phyloP scores from a whole-genome alignment of 129 eudicot species.

The Kitagawia praeruptora region DNA sequence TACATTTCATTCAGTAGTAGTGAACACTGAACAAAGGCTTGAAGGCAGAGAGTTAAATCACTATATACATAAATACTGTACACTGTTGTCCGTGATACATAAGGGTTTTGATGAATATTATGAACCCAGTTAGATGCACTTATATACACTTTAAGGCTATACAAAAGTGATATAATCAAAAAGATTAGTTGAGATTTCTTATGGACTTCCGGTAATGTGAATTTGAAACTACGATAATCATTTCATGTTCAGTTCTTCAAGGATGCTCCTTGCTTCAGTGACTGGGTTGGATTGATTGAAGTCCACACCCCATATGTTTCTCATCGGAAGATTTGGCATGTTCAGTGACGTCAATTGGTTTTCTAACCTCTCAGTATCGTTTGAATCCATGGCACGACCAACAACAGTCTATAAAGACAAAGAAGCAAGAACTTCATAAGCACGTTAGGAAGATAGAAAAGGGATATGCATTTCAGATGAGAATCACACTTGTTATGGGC shows the following conservation, averaged over 20 bases:
- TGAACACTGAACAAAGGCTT: no score
- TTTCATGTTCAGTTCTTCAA: constrained; percentile 29
- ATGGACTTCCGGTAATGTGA: neutral
- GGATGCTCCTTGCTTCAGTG: constrained; percentile 47
- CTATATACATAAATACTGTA: neutral
- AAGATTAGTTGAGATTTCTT: neutral
- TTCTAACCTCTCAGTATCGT: constrained; percentile 24
- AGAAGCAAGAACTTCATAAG: neutral
- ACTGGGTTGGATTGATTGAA: constrained; percentile 41
- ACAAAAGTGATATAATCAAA: neutral
- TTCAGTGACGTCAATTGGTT: constrained; percentile 33
- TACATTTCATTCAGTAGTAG: constrained; percentile 4
- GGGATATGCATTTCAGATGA: neutral
- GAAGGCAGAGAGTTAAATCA: no score
- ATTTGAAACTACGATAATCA: neutral
- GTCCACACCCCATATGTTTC: constrained; percentile 58
- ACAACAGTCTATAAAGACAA: constrained; percentile 41
- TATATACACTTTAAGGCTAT: neutral
- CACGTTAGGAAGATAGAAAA: neutral
- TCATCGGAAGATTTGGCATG: constrained; percentile 40
- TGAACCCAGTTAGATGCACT: neutral
- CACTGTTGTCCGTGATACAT: neutral
- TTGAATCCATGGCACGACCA: constrained; percentile 44
- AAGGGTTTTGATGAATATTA: neutral
- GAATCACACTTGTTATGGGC: neutral